Evolutionary conservation across 2,329 filamentous ascomycete species (phyloP).

Genomic region (Cucurbitaria berberidis): DNA sequence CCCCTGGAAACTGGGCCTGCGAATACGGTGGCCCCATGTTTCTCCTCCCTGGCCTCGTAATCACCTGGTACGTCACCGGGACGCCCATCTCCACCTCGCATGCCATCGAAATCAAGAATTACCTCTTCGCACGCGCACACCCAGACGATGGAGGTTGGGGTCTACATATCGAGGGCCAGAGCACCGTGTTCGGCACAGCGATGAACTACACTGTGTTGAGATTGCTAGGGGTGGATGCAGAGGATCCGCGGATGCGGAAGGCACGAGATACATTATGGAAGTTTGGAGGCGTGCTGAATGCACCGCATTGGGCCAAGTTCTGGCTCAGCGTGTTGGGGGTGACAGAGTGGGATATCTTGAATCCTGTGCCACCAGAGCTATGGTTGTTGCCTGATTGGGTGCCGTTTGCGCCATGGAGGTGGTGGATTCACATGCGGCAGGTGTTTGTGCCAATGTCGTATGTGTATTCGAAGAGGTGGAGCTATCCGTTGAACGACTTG

Average conservation of each 20-base stretch:
- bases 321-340: slow-evolving; percentile 88
- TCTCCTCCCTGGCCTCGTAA: slow-evolving; percentile 81
- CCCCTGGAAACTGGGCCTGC: slow-evolving; percentile 92
- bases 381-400: slow-evolving; percentile 94
- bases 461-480: slow-evolving; percentile 83
- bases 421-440: slow-evolving; percentile 98
- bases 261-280: slow-evolving; percentile 82
- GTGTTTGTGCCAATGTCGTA: slow-evolving; percentile 95
- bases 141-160: slow-evolving; percentile 96
- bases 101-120: slow-evolving; percentile 88
- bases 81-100: slow-evolving; percentile 82
- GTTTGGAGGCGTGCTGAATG: slow-evolving; percentile 81
- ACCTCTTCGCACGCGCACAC: slow-evolving; percentile 83
- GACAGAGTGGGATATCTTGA: slow-evolving; percentile 88
- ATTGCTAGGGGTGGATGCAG: slow-evolving; percentile 80
- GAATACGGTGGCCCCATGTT: slow-evolving; percentile 99
- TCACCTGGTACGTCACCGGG: slow-evolving; percentile 87
- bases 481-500: slow-evolving; percentile 75
- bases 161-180: slow-evolving; percentile 91
- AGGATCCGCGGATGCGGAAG: slow-evolving; percentile 84
- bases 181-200: slow-evolving; percentile 85
- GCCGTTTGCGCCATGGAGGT: slow-evolving; percentile 87
- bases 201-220: slow-evolving; percentile 87
- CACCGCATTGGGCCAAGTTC: slow-evolving; percentile 96
- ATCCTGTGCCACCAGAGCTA: slow-evolving; percentile 89